phyloP scores from a whole-genome alignment of 176 grass and related monocot genomes.

The Metroxylon sagu region DNA sequence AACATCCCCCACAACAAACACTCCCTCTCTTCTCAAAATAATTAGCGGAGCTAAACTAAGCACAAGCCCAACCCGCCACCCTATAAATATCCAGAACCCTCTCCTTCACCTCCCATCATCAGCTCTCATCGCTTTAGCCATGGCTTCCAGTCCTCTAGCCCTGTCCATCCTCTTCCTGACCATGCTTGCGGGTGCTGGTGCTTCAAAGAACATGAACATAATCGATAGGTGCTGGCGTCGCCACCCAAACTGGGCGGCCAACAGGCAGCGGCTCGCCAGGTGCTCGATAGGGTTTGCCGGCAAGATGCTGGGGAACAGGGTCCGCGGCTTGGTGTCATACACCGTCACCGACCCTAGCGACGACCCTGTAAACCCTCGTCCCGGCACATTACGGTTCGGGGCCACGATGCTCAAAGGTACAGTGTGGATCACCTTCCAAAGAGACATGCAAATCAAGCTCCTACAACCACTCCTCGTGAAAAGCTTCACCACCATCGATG shows the following conservation, averaged over 20 bases:
- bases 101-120: too few species aligned
- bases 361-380: conserved; percentile 38
- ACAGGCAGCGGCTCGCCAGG: conserved; percentile 46
- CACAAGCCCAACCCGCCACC: too few species aligned
- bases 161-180: conserved; percentile 12
- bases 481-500: conserved; percentile 87
- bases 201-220: conserved; percentile 15
- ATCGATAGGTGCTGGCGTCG: conserved; percentile 72
- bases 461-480: conserved; percentile 53
- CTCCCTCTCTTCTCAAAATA: too few species aligned
- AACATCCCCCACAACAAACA: too few species aligned
- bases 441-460: conserved; percentile 55
- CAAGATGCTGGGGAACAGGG: conserved; percentile 62
- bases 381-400: conserved; percentile 72
- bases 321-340: conserved; percentile 27
- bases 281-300: conserved; percentile 72
- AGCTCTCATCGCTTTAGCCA: neutral
- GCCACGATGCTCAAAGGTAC: conserved; percentile 52
- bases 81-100: too few species aligned
- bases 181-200: neutral
- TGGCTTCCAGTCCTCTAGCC: neutral
- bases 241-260: conserved; percentile 36
- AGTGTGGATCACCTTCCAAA: conserved; percentile 82
- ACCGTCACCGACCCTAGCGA: conserved; percentile 61
- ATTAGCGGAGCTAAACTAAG: too few species aligned